Conservation (phyloP, 2,329 filamentous ascomycete genomes). For the Epichloe uncinata region DNA sequence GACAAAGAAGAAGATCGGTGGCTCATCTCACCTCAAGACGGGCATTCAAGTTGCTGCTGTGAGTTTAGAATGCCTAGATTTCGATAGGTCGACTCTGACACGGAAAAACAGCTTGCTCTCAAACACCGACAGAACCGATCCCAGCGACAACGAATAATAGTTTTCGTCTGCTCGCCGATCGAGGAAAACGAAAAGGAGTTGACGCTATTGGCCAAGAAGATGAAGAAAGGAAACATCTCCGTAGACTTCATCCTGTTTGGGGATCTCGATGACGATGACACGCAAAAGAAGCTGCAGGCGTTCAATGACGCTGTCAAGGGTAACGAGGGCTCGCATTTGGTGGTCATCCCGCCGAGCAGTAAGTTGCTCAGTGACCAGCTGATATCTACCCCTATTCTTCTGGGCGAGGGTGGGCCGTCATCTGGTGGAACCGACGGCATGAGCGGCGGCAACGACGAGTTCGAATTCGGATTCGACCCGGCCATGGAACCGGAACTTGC, state of each 20-base stretch:
- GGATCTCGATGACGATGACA: slow-evolving; percentile 79
- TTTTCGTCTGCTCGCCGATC: slow-evolving; percentile 89
- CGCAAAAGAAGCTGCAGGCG: slow-evolving; percentile 79
- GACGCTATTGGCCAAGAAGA: slow-evolving; percentile 83
- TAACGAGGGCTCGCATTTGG: slow-evolving; percentile 80
- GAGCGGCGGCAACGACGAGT: slow-evolving; percentile 51
- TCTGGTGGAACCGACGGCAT: slow-evolving; percentile 36
- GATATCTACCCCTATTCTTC: slow-evolving; percentile 76
- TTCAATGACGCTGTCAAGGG: slow-evolving; percentile 92
- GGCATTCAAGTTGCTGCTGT: slow-evolving; percentile 92
- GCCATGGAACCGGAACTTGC: slow-evolving; percentile 87
- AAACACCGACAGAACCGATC: slow-evolving; percentile 98
- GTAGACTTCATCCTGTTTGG: slow-evolving; percentile 95
- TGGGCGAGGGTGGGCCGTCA: slow-evolving; percentile 55
- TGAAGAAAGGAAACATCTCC: slow-evolving; percentile 94
- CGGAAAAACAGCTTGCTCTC: slow-evolving; percentile 65
- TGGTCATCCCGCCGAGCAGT: slow-evolving; percentile 78
- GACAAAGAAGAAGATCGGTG: slow-evolving; percentile 82
- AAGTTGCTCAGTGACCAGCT: slow-evolving; percentile 89
- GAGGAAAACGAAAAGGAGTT: slow-evolving; percentile 81
- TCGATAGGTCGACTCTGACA: not conserved
- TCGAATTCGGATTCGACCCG: slow-evolving; percentile 74
- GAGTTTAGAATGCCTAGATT: slow-evolving; percentile 24
- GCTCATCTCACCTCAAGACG: slow-evolving; percentile 76
- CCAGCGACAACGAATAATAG: slow-evolving; percentile 91